Conservation (phyloP, 208 protist genomes). For the Trypanosoma conorhini region DNA sequence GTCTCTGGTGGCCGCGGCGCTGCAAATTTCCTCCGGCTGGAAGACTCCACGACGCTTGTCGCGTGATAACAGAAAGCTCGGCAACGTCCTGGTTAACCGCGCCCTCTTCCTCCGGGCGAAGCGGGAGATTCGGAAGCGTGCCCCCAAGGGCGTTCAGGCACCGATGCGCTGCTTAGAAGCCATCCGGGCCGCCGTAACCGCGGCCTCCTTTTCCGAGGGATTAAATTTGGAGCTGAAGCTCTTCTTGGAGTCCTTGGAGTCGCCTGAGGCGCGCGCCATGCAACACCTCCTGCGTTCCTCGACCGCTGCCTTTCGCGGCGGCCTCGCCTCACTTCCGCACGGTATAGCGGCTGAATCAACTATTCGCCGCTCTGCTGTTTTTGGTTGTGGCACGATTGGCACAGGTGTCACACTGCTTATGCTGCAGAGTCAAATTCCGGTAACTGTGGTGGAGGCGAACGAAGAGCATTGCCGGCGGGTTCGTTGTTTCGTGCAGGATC, state of each 20-base stretch:
- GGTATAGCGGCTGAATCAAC: background rate
- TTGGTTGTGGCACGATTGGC: slow-evolving; percentile 86
- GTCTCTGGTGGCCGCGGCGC: slow-evolving; percentile 2
- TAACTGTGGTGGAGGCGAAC: slow-evolving; percentile 80
- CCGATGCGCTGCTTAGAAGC: slow-evolving; percentile 50
- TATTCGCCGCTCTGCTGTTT: slow-evolving; percentile 52
- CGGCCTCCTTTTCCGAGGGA: slow-evolving; percentile 36
- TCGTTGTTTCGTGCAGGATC: slow-evolving; percentile 25
- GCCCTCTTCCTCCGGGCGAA: slow-evolving; percentile 39
- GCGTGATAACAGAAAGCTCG: slow-evolving; percentile 22
- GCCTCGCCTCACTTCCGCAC: slow-evolving; percentile 7
- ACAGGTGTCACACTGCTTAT: slow-evolving; percentile 73
- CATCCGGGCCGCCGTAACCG: slow-evolving; percentile 32
- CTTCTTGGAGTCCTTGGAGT: slow-evolving; percentile 43
- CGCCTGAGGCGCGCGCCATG: slow-evolving; percentile 49
- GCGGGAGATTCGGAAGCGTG: slow-evolving; percentile 43
- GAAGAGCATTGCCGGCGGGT: slow-evolving; percentile 21
- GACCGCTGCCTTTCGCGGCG: slow-evolving; percentile 24
- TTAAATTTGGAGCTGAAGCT: slow-evolving; percentile 45
- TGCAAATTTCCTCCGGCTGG: slow-evolving; percentile 10
- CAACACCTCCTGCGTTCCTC: slow-evolving; percentile 79
- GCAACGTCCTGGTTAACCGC: slow-evolving; percentile 29
- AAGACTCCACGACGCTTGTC: slow-evolving; percentile 29
- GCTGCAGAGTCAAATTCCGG: slow-evolving; percentile 46
- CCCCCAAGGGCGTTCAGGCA: slow-evolving; percentile 39